Evolutionary conservation across 441 rosid genomes (phyloP).

Genomic region (Gossypium trilobum): DNA sequence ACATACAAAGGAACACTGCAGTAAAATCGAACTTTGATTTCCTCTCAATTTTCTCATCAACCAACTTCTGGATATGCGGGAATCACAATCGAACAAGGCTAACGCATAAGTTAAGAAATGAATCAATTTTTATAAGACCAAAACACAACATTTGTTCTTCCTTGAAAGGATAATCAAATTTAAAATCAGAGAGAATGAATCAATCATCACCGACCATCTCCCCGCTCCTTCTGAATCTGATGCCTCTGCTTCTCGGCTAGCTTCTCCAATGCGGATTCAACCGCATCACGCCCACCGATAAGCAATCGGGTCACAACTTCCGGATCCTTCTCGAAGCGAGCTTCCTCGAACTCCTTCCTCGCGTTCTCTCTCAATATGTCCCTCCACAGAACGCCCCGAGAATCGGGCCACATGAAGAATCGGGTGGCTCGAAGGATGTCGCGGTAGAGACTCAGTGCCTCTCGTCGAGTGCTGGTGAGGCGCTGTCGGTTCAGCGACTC

Average conservation of each 20-base stretch:
- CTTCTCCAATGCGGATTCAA: constrained; percentile 57
- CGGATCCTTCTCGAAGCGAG: constrained; percentile 68
- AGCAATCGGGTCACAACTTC: constrained; percentile 57
- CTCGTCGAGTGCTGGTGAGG: constrained; percentile 57
- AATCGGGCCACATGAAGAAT: constrained; percentile 63
- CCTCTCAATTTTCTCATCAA: neutral
- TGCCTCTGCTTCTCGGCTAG: constrained; percentile 61
- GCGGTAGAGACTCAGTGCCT: constrained; percentile 67
- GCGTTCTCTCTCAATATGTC: constrained; percentile 70
- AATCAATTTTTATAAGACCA: neutral
- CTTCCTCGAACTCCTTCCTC: constrained; percentile 71
- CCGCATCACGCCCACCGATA: constrained; percentile 72
- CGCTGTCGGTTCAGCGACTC: constrained; percentile 44
- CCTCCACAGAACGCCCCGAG: constrained; percentile 63
- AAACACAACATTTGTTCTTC: neutral
- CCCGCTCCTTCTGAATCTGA: constrained; percentile 44
- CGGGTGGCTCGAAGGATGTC: constrained; percentile 74
- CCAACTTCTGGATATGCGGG: neutral
- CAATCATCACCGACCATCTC: constrained; percentile 19
- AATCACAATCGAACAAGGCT: neutral
- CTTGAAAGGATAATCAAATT: neutral
- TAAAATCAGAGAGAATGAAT: neutral
- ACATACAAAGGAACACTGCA: too few species aligned
- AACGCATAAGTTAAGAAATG: too few species aligned
- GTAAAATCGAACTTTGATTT: neutral